Evolutionary conservation across 768 basidiomycete species (phyloP), one percentile per base, ranked within the genome.

Genomic region (Leccinum olivaceopallidum): DNA sequence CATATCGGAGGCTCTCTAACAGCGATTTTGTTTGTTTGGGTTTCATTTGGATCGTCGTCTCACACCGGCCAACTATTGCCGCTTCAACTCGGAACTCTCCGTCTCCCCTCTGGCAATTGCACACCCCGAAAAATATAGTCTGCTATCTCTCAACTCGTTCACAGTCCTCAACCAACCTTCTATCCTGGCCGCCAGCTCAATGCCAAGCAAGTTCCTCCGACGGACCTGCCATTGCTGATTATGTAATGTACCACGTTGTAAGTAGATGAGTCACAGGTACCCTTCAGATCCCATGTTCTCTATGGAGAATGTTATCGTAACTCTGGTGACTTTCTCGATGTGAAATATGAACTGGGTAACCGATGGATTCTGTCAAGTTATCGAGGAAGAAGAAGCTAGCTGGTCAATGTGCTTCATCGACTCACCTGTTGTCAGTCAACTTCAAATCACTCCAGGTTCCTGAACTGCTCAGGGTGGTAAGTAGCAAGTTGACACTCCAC

Each of bases 41-140:
- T 71, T 68, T 71, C 68, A 67, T 73, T 70, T 65, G 18, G 60
- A 63, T 72, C 71, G 63, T 69, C 62, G 58, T 73, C 73, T 60
- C 73, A 74, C 73, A 66, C 55, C 73, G 73, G 73, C 61, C 69
- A 56, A 42, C 9, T 8, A 20, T 66, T 58, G 51, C 73, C 73
- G 73, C 42, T 13, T 54, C 20, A 12, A 30, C 59, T 56, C 51
- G 39, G 59, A 53, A 26, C 16, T 18, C 24, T 50, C 22, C 49
- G 49, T 26, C 24, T 24, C 26, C 16, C 22, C 16, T n/a, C 42
- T n/a, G 42, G 42, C 42, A 44, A 44, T 44, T 5, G 42, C n/a
- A 2, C 42, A 44, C n/a, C 42, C n/a, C 6, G 9, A 42, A 42
- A 42, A 42, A n/a, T 9, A 4, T 42, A 42, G 42, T 28, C 26